A percentile compares a stretch with the other conserved stretches of the same genome.
phyloP scores from a whole-genome alignment of 2,329 filamentous ascomycete genomes.

The Ascochyta clinopodiicola region DNA sequence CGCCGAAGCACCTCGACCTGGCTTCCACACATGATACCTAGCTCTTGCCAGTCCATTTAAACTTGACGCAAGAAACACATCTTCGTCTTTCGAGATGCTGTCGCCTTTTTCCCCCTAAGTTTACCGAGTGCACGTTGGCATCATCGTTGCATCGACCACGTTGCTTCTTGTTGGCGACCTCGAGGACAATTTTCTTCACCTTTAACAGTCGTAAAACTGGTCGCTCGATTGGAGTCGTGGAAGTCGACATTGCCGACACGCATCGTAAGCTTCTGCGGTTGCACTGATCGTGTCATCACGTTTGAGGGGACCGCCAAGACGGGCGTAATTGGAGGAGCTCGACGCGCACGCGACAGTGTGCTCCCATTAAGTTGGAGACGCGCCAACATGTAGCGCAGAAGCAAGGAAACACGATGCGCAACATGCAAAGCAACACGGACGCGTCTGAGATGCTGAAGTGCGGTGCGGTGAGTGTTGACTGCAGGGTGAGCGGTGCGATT shows the following conservation, averaged over 20 bases:
- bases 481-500: constrained; percentile 5
- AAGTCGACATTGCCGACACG: background rate
- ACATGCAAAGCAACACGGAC: background rate
- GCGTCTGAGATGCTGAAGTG: background rate
- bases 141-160: background rate
- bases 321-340: constrained; percentile 1
- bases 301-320: constrained; percentile 10
- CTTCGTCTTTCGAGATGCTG: background rate
- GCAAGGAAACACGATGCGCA: background rate
- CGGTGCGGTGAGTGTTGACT: background rate
- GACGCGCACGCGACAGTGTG: constrained; percentile 13
- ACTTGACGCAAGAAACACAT: background rate
- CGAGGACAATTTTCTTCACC: background rate
- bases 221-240: background rate
- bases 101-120: background rate
- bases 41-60: background rate
- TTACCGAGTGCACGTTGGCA: background rate
- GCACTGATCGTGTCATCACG: constrained; percentile 3
- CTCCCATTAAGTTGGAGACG: background rate
- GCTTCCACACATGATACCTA: constrained; percentile 4
- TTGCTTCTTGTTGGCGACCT: background rate
- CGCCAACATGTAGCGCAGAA: background rate
- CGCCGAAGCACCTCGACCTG: constrained; percentile 12
- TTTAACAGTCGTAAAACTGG: background rate
- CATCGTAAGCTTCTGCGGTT: background rate